phyloP scores from a whole-genome alignment of 345 rosid species.

The Eucalyptus pauciflora region DNA sequence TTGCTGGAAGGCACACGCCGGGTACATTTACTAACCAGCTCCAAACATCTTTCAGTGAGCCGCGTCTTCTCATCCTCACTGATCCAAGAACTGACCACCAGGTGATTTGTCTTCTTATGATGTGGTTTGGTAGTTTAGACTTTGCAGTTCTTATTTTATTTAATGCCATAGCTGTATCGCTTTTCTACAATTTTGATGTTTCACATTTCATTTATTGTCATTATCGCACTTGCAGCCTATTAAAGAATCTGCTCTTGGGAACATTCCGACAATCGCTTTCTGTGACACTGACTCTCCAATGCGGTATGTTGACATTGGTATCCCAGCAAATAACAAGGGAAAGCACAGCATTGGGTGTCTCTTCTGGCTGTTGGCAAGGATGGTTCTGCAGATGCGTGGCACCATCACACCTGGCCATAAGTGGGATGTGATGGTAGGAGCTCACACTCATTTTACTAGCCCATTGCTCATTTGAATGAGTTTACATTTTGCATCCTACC shows the following conservation, averaged over 20 bases:
- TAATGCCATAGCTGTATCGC: background rate
- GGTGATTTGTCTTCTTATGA: slow-evolving; percentile 16
- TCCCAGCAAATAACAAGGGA: slow-evolving; percentile 96
- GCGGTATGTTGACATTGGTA: slow-evolving; percentile 86
- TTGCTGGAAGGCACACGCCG: slow-evolving; percentile 98
- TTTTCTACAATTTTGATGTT: background rate
- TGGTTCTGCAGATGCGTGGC: slow-evolving; percentile 98
- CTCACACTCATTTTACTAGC: background rate
- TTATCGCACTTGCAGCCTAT: slow-evolving; percentile 50
- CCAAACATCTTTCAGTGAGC: slow-evolving; percentile 87
- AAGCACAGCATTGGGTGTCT: slow-evolving; percentile 94
- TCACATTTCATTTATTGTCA: background rate
- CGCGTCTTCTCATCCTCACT: slow-evolving; percentile 82
- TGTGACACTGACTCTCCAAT: slow-evolving; percentile 97
- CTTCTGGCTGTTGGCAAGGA: slow-evolving; percentile 91
- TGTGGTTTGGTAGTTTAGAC: background rate
- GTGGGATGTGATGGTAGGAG: slow-evolving; percentile 77
- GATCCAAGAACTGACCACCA: slow-evolving; percentile 98
- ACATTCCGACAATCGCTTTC: slow-evolving; percentile 91
- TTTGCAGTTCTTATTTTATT: background rate
- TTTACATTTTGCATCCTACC: background rate
- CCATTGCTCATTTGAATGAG: background rate
- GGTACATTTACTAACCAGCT: slow-evolving; percentile 96
- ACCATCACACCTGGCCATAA: slow-evolving; percentile 63
- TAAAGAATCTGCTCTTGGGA: slow-evolving; percentile 93